Evolutionary conservation across 805 yeast genomes (phyloP).

Genomic region (Sugiyamaella lignohabitans): DNA sequence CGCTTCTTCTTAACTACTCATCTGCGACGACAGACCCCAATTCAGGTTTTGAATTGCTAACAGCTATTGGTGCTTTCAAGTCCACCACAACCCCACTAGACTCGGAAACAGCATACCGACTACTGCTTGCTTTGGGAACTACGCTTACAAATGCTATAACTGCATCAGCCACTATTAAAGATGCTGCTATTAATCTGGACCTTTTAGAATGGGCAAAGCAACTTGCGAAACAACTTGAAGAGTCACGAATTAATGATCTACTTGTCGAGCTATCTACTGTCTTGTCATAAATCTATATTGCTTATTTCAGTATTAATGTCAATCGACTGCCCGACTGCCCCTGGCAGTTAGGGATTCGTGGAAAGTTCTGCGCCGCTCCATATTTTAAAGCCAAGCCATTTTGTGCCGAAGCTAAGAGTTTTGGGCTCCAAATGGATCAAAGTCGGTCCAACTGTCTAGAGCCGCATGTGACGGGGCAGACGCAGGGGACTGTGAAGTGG

Average conservation of each 20-base stretch:
- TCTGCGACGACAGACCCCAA: constrained; percentile 26
- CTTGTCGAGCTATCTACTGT: neutral
- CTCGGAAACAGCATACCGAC: constrained; percentile 65
- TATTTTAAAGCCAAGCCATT: too few species aligned
- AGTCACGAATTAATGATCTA: neutral
- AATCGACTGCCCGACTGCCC: neutral
- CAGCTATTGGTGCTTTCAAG: constrained; percentile 31
- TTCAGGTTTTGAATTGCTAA: constrained; percentile 23
- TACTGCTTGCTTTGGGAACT: constrained; percentile 59
- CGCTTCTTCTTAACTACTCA: constrained; percentile 46
- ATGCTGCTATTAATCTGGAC: neutral
- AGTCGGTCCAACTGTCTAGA: too few species aligned
- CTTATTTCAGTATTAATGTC: too few species aligned
- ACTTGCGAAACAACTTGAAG: neutral
- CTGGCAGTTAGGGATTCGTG: too few species aligned
- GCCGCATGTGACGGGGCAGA: too few species aligned
- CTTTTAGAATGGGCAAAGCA: neutral
- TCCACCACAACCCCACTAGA: constrained; percentile 29
- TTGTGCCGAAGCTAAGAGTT: too few species aligned
- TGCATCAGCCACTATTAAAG: neutral
- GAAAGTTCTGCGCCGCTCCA: too few species aligned
- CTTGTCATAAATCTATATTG: neutral
- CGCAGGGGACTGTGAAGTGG: too few species aligned
- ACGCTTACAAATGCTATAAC: constrained; percentile 20
- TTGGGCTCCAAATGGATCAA: too few species aligned